Conservation (phyloP, 2,329 filamentous ascomycete species). For the Arthrobotrys megalospora region DNA sequence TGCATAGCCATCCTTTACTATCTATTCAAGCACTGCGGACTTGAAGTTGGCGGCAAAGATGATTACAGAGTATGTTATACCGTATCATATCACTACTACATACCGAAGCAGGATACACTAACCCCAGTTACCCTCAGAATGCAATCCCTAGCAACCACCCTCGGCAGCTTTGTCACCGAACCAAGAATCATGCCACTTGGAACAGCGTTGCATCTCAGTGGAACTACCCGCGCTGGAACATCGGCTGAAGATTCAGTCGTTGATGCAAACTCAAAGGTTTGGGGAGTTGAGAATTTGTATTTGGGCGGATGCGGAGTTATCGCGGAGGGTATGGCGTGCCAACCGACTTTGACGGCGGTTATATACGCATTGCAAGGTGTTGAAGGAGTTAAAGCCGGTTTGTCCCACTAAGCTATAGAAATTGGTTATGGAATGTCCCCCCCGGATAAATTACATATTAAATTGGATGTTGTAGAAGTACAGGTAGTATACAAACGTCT, state of each 20-base stretch:
- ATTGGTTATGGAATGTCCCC: too few species aligned
- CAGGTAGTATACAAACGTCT: neutral
- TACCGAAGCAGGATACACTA: slow-evolving; percentile 2
- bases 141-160: slow-evolving; percentile 54
- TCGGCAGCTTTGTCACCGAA: slow-evolving; percentile 63
- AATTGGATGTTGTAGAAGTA: neutral
- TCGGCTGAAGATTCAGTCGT: slow-evolving; percentile 60
- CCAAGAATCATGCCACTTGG: slow-evolving; percentile 62
- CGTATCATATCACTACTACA: neutral
- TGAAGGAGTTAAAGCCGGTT: slow-evolving; percentile 31
- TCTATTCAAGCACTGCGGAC: slow-evolving; percentile 40
- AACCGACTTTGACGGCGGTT: slow-evolving; percentile 64
- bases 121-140: slow-evolving; percentile 58
- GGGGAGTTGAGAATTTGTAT: slow-evolving; percentile 62
- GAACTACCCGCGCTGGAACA: slow-evolving; percentile 60
- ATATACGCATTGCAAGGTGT: slow-evolving; percentile 63
- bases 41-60: slow-evolving; percentile 60
- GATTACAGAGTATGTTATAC: slow-evolving; percentile 63
- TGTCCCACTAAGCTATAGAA: neutral
- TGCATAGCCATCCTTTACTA: slow-evolving; percentile 26
- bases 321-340: slow-evolving; percentile 62
- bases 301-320: slow-evolving; percentile 64
- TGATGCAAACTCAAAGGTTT: slow-evolving; percentile 62
- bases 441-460: too few species aligned
- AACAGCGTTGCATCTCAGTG: slow-evolving; percentile 61